phyloP scores from a whole-genome alignment of 2,329 filamentous ascomycete genomes.

The Fusarium nodosum region DNA sequence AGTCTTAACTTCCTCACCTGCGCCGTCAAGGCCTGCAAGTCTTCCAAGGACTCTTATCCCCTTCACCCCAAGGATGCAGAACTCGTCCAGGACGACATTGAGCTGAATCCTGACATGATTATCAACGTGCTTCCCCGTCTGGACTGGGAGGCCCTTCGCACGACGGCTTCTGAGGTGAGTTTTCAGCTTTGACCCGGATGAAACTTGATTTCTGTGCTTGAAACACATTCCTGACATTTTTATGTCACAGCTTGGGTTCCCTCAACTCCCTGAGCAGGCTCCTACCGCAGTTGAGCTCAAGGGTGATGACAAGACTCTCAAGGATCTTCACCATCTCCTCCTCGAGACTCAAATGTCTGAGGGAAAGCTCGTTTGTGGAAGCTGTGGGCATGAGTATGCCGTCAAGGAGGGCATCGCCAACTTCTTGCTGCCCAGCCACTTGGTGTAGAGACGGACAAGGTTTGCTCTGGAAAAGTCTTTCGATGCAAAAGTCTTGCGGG shows the following conservation, averaged over 20 bases:
- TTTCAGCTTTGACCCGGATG: background rate
- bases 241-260: slow-evolving; percentile 78
- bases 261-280: slow-evolving; percentile 74
- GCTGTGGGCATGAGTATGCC: slow-evolving; percentile 93
- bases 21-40: slow-evolving; percentile 95
- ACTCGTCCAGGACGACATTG: slow-evolving; percentile 87
- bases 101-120: slow-evolving; percentile 84
- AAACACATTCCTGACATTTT: slow-evolving; percentile 24
- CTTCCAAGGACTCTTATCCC: slow-evolving; percentile 82
- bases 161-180: slow-evolving; percentile 81
- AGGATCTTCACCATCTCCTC: slow-evolving; percentile 83
- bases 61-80: slow-evolving; percentile 94
- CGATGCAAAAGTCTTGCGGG: background rate
- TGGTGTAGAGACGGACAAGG: slow-evolving; percentile 67
- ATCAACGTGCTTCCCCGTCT: slow-evolving; percentile 87
- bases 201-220: slow-evolving; percentile 8
- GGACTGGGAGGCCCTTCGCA: slow-evolving; percentile 86
- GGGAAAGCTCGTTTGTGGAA: slow-evolving; percentile 89
- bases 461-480: background rate
- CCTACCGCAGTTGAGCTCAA: slow-evolving; percentile 73
- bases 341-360: slow-evolving; percentile 91
- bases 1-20: slow-evolving; percentile 98
- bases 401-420: slow-evolving; percentile 98
- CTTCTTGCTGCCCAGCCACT: slow-evolving; percentile 91
- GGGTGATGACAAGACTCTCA: slow-evolving; percentile 76